Conservation (phyloP, 495 filamentous ascomycete species). For the Hypoxylon fuscum region DNA sequence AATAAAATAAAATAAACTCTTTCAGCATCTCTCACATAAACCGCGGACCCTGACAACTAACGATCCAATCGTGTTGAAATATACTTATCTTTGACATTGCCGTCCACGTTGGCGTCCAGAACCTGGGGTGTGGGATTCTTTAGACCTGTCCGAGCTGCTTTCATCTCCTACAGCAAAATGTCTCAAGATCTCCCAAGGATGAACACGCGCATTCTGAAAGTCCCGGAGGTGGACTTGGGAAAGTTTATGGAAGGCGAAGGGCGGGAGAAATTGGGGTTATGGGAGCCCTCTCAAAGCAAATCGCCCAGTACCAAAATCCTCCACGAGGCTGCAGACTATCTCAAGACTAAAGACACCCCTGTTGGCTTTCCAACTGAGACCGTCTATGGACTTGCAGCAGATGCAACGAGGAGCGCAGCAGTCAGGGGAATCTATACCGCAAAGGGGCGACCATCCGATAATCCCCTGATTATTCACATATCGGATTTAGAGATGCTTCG, state of each 20-base stretch:
- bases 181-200: constrained; percentile 36
- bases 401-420: constrained; percentile 84
- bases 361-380: constrained; percentile 98
- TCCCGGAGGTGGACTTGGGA: constrained; percentile 28
- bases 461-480: constrained; percentile 94
- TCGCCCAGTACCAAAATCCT: constrained; percentile 45
- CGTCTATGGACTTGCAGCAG: constrained; percentile 94
- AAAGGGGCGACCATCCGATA: constrained; percentile 90
- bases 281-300: constrained; percentile 37
- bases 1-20: neutral
- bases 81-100: neutral
- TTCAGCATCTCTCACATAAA: neutral
- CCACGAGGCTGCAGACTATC: constrained; percentile 64
- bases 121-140: constrained; percentile 12
- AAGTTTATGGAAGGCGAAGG: constrained; percentile 35
- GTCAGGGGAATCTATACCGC: constrained; percentile 91
- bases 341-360: constrained; percentile 71
- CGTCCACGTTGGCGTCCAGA: constrained; percentile 39
- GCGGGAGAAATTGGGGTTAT: constrained; percentile 33
- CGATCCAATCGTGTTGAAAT: too few relatives aligned
- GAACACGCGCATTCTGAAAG: constrained; percentile 29
- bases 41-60: neutral
- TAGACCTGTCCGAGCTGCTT: constrained; percentile 32
- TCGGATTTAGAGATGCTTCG: constrained; percentile 82
- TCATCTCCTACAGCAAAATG: constrained; percentile 43